Conservation (phyloP, 495 filamentous ascomycete genomes). For the Aspergillus bridgeri region DNA sequence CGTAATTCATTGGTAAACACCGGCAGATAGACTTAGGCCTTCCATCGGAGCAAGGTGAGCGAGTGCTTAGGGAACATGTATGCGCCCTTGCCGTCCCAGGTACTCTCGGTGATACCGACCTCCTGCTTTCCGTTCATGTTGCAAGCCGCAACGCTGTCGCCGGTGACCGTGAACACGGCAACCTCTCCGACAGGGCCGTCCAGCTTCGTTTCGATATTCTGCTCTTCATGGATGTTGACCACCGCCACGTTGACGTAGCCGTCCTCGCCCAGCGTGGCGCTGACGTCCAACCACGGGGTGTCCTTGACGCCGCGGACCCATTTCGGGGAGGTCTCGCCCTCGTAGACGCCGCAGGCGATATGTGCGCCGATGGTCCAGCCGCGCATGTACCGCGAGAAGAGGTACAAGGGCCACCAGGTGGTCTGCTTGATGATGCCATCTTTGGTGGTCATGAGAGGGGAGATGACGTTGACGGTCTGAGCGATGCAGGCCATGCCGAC, state of each 20-base stretch:
- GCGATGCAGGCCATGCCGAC: slow-evolving; percentile 81
- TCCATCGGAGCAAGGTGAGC: slow-evolving; percentile 65
- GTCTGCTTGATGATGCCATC: slow-evolving; percentile 65
- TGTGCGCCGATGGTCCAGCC: slow-evolving; percentile 62
- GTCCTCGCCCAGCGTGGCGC: slow-evolving; percentile 58
- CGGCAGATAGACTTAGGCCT: slow-evolving; percentile 32
- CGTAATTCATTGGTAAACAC: neutral
- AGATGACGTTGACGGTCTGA: slow-evolving; percentile 76
- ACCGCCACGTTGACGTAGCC: slow-evolving; percentile 62
- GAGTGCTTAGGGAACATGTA: slow-evolving; percentile 65
- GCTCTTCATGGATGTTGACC: slow-evolving; percentile 62
- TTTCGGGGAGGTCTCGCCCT: slow-evolving; percentile 58
- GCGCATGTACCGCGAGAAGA: slow-evolving; percentile 73
- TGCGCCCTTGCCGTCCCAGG: slow-evolving; percentile 55
- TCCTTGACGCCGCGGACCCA: slow-evolving; percentile 64
- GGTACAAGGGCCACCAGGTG: slow-evolving; percentile 72
- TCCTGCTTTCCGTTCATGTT: slow-evolving; percentile 60
- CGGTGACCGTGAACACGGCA: slow-evolving; percentile 58
- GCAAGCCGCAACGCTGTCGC: slow-evolving; percentile 46
- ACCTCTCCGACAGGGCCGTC: slow-evolving; percentile 49
- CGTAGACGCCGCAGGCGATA: slow-evolving; percentile 55
- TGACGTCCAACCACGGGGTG: slow-evolving; percentile 69
- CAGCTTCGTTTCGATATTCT: slow-evolving; percentile 53
- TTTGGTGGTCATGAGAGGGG: slow-evolving; percentile 66
- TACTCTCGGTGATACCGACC: slow-evolving; percentile 56